phyloP scores from a whole-genome alignment of 257 asterid genomes.

The Lavandula angustifolia region DNA sequence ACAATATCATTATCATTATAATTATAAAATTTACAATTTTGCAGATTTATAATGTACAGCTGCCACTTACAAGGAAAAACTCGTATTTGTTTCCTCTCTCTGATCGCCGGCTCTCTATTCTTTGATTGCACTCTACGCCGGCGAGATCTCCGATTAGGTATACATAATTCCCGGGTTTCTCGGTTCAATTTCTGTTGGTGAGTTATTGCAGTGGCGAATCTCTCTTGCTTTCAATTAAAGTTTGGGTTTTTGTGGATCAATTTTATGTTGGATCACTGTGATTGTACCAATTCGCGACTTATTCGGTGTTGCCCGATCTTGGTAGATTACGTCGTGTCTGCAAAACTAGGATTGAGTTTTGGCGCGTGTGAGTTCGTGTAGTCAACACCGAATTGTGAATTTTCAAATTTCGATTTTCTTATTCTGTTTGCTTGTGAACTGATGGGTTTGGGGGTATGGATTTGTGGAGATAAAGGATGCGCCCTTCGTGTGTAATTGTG shows the following conservation, averaged over 20 bases:
- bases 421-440: conserved; percentile 10
- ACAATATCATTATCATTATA: too few species aligned
- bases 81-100: conserved; percentile 3
- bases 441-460: conserved; percentile 21
- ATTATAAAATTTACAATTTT: too few species aligned
- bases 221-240: conserved; percentile 8
- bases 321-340: conserved; percentile 14
- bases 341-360: conserved; percentile 11
- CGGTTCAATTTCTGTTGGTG: conserved; percentile 17
- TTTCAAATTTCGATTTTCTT: not conserved
- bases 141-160: conserved; percentile 59
- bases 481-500: conserved; percentile 6
- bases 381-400: conserved; percentile 8
- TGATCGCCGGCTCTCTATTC: conserved; percentile 41
- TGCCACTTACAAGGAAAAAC: too few species aligned
- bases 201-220: conserved; percentile 19
- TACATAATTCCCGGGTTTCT: not conserved
- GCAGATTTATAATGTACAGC: too few species aligned
- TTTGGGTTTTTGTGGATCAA: conserved; percentile 19
- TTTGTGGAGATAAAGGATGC: conserved; percentile 17
- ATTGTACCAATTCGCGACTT: conserved; percentile 19
- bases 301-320: conserved; percentile 22
- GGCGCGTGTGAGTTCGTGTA: conserved; percentile 26
- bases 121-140: conserved; percentile 34
- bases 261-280: conserved; percentile 28